Evolutionary conservation across 2,329 filamentous ascomycete genomes (phyloP), one percentile per base, ranked within the genome.

Genomic region (Parastagonospora avenae): DNA sequence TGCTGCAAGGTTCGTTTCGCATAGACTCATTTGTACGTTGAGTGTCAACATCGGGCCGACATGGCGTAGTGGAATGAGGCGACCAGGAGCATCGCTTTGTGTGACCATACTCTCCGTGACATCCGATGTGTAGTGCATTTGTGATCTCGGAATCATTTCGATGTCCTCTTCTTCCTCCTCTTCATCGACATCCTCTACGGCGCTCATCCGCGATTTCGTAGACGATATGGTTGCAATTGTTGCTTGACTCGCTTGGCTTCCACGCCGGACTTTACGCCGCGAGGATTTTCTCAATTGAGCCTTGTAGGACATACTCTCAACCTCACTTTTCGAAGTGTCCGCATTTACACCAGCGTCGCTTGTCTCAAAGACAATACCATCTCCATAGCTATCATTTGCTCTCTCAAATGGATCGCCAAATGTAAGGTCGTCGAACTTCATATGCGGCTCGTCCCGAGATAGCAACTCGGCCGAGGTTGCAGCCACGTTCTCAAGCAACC

Each of bases 21-120:
- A 84, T 2, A 86, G 75, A 4, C 82, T 83, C 85, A 88, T 88
- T 62, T 88, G 85, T n/a, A 88, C 84, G 65, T 87, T 85, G 8
- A 88, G 75, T 4, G 81, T 80, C 9, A 85, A 60, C 39, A 68
- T 47, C 6, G 70, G 68, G 8, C 69, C 70, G 1, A 51, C 43
- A 15, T 32, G 44, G 28, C 60, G 60, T 1, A 50, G 39, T 16
- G 64, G 48, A 12, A 70, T 42, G 11, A 70, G 52, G 8, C 67
- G 57, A n/a, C 37, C 49, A 0, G 67, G 64, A 8, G 61, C 51
- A 24, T 73, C 68, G 57, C 68, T 72, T 37, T 80, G 75, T 1
- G 71, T 67, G 14, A 72, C 43, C 60, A 73, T 68, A 48, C 67
- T 70, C 19, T 69, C 61, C 0, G 67, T 65, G 12, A 63, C 31